phyloP scores from a whole-genome alignment of 768 basidiomycete species.

The Suillus spraguei region DNA sequence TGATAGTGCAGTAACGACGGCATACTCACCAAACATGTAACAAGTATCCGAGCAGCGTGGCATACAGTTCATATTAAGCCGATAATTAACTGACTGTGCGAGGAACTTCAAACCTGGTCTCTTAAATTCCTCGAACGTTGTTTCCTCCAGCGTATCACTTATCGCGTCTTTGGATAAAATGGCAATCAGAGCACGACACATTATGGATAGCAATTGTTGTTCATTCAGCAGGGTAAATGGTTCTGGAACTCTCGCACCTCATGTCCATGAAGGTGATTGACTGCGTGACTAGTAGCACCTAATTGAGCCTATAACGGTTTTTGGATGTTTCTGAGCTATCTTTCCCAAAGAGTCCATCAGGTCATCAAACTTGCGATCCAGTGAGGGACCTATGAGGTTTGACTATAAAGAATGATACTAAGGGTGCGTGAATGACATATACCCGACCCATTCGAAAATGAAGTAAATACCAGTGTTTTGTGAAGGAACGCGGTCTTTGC shows the following conservation, averaged over 20 bases:
- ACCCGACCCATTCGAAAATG: not conserved
- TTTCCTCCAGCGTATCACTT: slow-evolving; percentile 82
- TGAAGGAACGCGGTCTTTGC: slow-evolving; percentile 71
- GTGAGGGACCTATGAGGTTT: slow-evolving; percentile 66
- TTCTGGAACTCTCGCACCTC: slow-evolving; percentile 38
- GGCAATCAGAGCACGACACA: slow-evolving; percentile 84
- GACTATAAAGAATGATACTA: slow-evolving; percentile 71
- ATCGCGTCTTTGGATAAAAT: slow-evolving; percentile 75
- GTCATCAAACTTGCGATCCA: slow-evolving; percentile 84
- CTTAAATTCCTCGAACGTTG: slow-evolving; percentile 84
- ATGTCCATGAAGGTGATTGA: slow-evolving; percentile 36
- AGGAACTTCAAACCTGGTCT: slow-evolving; percentile 69
- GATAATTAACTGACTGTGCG: slow-evolving; percentile 72
- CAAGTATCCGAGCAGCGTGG: slow-evolving; percentile 81
- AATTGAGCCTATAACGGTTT: slow-evolving; percentile 83
- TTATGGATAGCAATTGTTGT: slow-evolving; percentile 82
- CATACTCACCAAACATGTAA: slow-evolving; percentile 68
- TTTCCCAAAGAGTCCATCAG: slow-evolving; percentile 82
- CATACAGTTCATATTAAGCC: slow-evolving; percentile 80
- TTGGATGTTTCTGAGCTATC: slow-evolving; percentile 82
- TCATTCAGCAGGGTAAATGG: slow-evolving; percentile 63
- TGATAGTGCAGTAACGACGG: not conserved
- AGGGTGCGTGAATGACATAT: not conserved
- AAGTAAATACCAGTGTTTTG: slow-evolving; percentile 58
- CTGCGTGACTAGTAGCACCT: slow-evolving; percentile 87